Evolutionary conservation across 306 rosid species (phyloP), one percentile per base, ranked within the genome.

Genomic region (Ceratonia siliqua): DNA sequence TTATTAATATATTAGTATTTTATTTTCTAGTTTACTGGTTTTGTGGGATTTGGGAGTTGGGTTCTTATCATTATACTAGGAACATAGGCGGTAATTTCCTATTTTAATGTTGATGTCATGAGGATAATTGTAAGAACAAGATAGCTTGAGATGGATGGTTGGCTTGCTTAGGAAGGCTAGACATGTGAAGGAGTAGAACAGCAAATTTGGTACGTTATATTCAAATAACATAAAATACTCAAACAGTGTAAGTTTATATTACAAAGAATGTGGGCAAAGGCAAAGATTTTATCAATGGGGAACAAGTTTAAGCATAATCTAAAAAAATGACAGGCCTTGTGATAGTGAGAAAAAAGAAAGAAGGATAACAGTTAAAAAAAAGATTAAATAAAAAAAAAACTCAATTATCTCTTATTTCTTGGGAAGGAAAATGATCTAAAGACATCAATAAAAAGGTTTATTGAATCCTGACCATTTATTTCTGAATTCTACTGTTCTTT

Each of bases 401-500:
- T 57, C 36, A 15, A 43, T 1, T 13, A 33, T 27, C 30, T 28
- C 30, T 5, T 5, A 1, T 57, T 57, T 28, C 12, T 57, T 4
- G 63, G 5, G 33, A 28, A 57, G 39, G 63, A 57, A 12, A 43
- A 3, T 15, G 3, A 1, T 5, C 10, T 5, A 24, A 27, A 27
- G 63, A 25, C 36, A 24, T 36, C 42, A 70, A 70, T 52, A 32
- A 50, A 70, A 14, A 50, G 50, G 18, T 70, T 32, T 33, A 35
- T 46, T 21, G 33, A 50, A 35, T 35, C 62, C 75, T 70, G 24
- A 14, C 50, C 5, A 39, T 54, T 54, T 36, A 46, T 38, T 54
- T 70, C 39, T 70, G 76, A 12, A 36, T 24, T 55, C 54, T 33
- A 13, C 8, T 55, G 53, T 39, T 54, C 38, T 69, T 24, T 39